Evolutionary conservation across 2,329 filamentous ascomycete genomes (phyloP).

Genomic region (Apiospora saccharicola): DNA sequence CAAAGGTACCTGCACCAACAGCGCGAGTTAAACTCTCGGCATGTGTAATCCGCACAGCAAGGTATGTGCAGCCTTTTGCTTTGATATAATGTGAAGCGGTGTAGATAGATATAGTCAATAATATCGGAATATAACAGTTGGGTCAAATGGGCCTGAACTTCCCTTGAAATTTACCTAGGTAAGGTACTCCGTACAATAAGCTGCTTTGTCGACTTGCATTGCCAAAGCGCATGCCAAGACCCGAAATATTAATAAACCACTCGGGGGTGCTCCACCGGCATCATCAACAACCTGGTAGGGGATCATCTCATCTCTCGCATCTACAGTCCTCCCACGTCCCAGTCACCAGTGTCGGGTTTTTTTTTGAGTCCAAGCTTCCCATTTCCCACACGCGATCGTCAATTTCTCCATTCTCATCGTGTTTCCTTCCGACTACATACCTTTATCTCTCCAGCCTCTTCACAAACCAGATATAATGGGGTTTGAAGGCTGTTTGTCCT

Average conservation of each 20-base stretch:
- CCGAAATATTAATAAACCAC: neutral
- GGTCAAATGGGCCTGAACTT: neutral
- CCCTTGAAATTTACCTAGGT: neutral
- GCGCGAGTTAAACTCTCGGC: neutral
- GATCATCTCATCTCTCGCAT: conserved; percentile 15
- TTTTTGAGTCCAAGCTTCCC: conserved; percentile 15
- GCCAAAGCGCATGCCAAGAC: neutral
- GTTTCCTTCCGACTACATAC: neutral
- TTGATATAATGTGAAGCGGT: neutral
- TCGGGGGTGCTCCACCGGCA: conserved; percentile 6
- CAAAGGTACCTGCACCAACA: neutral
- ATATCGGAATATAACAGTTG: neutral
- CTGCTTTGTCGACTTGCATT: neutral
- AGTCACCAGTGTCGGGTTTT: neutral
- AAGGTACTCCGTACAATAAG: neutral
- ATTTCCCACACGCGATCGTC: conserved; percentile 11
- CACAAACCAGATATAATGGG: neutral
- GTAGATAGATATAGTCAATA: neutral
- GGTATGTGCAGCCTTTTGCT: neutral
- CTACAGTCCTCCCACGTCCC: neutral
- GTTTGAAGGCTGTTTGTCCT: neutral
- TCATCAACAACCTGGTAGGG: conserved; percentile 7
- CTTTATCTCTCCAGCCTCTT: neutral
- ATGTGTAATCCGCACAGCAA: neutral
- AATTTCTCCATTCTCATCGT: conserved; percentile 3